These are phyloP conservation scores for Schwanniomyces vanrijiae DNA, from an alignment of 805 yeast genomes.

Conservation along the genomic window DNA sequence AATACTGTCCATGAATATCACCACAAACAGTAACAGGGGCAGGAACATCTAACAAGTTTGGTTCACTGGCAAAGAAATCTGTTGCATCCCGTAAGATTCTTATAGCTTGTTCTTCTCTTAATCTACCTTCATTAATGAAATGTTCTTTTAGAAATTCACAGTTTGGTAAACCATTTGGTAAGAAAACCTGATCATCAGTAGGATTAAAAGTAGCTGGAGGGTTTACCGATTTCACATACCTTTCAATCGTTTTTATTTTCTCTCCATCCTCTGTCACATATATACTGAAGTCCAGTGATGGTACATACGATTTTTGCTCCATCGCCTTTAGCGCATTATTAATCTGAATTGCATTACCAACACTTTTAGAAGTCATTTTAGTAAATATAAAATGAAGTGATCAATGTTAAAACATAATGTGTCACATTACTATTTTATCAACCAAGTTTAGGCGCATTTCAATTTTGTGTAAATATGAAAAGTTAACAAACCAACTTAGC, in stretches of 20 bases:
- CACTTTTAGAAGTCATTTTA: constrained; percentile 2
- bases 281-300: constrained; percentile 40
- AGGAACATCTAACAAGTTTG: constrained; percentile 75
- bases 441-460: neutral
- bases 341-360: constrained; percentile 36
- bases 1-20: constrained; percentile 95
- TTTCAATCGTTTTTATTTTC: constrained; percentile 51
- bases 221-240: constrained; percentile 55
- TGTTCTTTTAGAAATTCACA: constrained; percentile 70
- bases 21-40: constrained; percentile 97
- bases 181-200: constrained; percentile 65
- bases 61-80: constrained; percentile 61
- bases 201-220: constrained; percentile 71
- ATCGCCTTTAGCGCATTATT: constrained; percentile 66
- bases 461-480: constrained; percentile 1
- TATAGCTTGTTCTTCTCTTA: constrained; percentile 68
- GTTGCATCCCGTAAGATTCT: constrained; percentile 68
- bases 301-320: constrained; percentile 35
- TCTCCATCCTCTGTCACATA: constrained; percentile 62
- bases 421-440: neutral
- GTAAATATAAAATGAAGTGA: neutral
- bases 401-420: neutral
- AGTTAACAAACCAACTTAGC: neutral
- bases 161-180: constrained; percentile 65
- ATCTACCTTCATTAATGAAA: constrained; percentile 77